phyloP scores from a whole-genome alignment of 345 rosid species.

The Rhodamnia argentea region DNA sequence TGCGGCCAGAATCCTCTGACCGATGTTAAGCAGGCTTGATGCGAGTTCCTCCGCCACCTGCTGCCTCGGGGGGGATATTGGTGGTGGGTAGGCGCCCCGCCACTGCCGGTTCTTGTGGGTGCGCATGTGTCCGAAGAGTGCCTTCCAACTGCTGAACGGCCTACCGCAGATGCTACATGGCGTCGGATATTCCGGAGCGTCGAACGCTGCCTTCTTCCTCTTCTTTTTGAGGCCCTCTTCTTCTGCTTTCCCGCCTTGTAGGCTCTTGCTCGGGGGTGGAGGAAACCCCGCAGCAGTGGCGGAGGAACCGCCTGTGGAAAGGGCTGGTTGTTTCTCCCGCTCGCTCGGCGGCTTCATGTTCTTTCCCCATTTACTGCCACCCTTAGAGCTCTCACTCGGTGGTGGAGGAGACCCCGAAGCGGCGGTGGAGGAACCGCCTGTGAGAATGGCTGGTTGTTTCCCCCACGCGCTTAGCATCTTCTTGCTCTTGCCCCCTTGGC shows the following conservation, averaged over 20 bases:
- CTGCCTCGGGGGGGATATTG: not conserved
- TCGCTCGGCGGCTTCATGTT: not conserved
- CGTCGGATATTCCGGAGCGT: constrained; percentile 4
- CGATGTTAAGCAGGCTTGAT: not conserved
- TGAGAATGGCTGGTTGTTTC: not conserved
- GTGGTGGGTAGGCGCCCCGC: constrained; percentile 21
- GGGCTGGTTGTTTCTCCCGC: not conserved
- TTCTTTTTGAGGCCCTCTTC: not conserved
- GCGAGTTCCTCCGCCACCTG: not conserved
- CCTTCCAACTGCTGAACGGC: constrained; percentile 19
- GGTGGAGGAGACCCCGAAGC: not conserved
- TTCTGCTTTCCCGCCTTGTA: not conserved
- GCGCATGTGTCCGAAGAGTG: constrained; percentile 25
- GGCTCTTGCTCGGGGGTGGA: not conserved
- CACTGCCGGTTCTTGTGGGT: constrained; percentile 11
- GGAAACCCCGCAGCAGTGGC: not conserved
- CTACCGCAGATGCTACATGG: constrained; percentile 13
- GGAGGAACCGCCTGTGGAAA: not conserved
- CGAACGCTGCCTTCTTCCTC: not conserved
- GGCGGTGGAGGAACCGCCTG: not conserved
- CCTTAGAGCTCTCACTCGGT: not conserved
- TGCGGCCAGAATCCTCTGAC: not conserved
- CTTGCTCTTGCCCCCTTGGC: not conserved
- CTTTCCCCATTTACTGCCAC: not conserved
- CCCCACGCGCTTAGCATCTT: not conserved